Evolutionary conservation across 768 basidiomycete genomes (phyloP), one percentile per base, ranked within the genome.

Genomic region (Podaxis mareebaensis): DNA sequence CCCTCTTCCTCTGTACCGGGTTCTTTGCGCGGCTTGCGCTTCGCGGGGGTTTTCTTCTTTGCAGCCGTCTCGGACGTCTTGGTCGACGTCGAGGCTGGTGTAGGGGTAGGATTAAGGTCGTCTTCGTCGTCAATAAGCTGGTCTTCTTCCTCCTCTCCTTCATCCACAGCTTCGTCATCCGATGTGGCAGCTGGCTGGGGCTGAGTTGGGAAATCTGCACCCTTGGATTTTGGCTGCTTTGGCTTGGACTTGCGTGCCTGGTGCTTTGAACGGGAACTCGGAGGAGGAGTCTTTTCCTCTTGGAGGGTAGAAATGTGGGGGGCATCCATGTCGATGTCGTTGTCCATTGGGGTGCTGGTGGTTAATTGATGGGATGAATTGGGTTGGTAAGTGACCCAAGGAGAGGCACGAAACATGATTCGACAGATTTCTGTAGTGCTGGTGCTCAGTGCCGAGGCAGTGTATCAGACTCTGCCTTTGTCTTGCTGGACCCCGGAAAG

Each of bases 271-370:
- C 58, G 55, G 6, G 65, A 15, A 33, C 64, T 62, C 3, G 88
- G 88, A 15, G 91, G 87, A 54, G 90, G 89, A n/a, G 83, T 84
- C 11, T 83, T 82, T 64, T 92, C 91, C 53, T 92, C 89, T 38
- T 79, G 81, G 38, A 93, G 83, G 30, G 88, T 93, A 26, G 91
- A 93, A 60, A 93, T 93, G 67, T 87, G 87, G 40, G 92, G 92
- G 38, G 91, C 89, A 42, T 92, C 92, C 89, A 92, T 91, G 67
- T 83, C 81, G 53, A 81, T 73, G 69, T 84, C 83, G 46, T 78
- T 75, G 71, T 80, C 79, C 77, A 78, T 78, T 26, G 73, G 67
- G 69, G 59, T 69, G 38, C 11, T 56, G 36, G 58, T 61, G 61
- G 66, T 65, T 53, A 70, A 71, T 70, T 67, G 67, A 68, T 57